phyloP scores from a whole-genome alignment of 1,139 yeast species.

The Blastobotrys apis region DNA sequence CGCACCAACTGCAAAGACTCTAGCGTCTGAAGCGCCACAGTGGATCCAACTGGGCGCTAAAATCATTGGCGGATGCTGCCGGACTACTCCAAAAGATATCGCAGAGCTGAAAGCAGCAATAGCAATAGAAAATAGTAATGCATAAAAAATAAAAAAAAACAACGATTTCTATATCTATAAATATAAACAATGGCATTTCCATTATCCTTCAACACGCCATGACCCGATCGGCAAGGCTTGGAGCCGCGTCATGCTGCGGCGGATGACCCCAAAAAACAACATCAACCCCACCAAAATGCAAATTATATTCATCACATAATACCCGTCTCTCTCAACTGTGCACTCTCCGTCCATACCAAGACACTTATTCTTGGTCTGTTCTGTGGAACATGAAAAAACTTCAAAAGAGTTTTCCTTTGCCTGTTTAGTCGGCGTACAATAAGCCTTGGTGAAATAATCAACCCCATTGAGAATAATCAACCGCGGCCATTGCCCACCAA shows the following conservation, averaged over 20 bases:
- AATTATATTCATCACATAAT: slow-evolving; percentile 67
- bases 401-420: slow-evolving; percentile 24
- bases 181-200: not conserved
- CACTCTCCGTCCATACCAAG: slow-evolving; percentile 52
- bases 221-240: slow-evolving; percentile 62
- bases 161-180: not conserved
- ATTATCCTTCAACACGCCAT: slow-evolving; percentile 52
- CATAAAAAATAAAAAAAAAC: too few species aligned
- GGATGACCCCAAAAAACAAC: slow-evolving; percentile 64
- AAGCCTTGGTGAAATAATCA: slow-evolving; percentile 66
- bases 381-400: slow-evolving; percentile 41
- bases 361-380: slow-evolving; percentile 49
- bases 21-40: not conserved
- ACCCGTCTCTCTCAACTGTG: slow-evolving; percentile 65
- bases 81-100: slow-evolving; percentile 25
- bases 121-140: not conserved
- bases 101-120: slow-evolving; percentile 1
- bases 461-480: slow-evolving; percentile 71
- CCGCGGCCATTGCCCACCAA: slow-evolving; percentile 98
- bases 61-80: slow-evolving; percentile 26
- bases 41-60: slow-evolving; percentile 23
- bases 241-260: slow-evolving; percentile 50
- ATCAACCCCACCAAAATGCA: slow-evolving; percentile 68
- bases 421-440: slow-evolving; percentile 43
- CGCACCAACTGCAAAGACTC: not conserved